phyloP scores from a whole-genome alignment of 371 early-diverging fungal genomes.

The Funneliformis caledonium region DNA sequence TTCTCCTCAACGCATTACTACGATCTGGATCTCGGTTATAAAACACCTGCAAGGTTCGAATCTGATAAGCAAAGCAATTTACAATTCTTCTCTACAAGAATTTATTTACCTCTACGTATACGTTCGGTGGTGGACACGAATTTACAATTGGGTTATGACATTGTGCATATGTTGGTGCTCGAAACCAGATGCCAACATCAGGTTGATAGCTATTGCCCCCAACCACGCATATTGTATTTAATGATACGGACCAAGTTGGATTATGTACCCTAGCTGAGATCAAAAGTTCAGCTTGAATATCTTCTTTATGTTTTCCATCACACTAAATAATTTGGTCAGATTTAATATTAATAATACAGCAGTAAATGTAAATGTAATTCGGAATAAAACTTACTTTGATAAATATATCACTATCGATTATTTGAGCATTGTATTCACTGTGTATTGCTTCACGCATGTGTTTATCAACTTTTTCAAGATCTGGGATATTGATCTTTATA shows the following conservation, averaged over 20 bases:
- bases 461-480: no score
- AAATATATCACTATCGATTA: no score
- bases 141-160: neutral
- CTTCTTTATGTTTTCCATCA: neutral
- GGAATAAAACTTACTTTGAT: no score
- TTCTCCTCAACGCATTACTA: neutral
- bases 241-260: neutral
- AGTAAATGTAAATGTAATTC: neutral
- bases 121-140: neutral
- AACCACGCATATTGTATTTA: neutral
- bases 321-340: neutral
- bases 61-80: no score
- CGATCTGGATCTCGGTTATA: neutral
- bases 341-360: neutral
- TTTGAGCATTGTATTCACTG: no score
- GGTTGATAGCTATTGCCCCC: neutral
- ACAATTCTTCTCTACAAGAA: neutral
- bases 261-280: neutral
- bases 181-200: slow-evolving; percentile 26
- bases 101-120: slow-evolving; percentile 5
- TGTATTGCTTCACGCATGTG: no score
- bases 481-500: no score
- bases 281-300: neutral
- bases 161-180: neutral
- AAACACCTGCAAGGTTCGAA: neutral